Evolutionary conservation across 2,329 filamentous ascomycete species (phyloP), one percentile per base, ranked within the genome.

Genomic region (Huntiella savannae): DNA sequence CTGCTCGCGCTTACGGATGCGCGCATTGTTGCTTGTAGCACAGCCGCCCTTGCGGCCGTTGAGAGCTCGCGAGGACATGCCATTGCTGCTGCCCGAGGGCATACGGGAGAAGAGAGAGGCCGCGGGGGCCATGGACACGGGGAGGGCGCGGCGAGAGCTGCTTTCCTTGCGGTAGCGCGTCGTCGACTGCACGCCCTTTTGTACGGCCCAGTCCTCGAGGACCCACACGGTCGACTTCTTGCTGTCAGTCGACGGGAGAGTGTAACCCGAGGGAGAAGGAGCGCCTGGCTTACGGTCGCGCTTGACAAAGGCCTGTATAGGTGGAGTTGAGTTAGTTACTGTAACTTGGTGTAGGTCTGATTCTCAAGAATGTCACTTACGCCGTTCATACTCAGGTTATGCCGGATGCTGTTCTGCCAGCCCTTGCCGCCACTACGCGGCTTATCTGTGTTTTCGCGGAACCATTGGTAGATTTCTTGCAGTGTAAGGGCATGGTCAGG

Each of bases 361-460:
- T 13, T 35, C 35, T 43, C 46, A 49, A 52, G 45, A 13, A 13
- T 37, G n/a, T 4, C 5, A 53, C 63, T 63, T 74, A 95, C 88
- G 50, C 72, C 71, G 55, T 96, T 96, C 87, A 96, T 95, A 41
- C 85, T 94, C 5, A 96, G 66, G 54, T 96, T 96, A 60, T 96
- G 88, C 2, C 88, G 75, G 53, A 96, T 92, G 58, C 84, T 93
- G 61, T 95, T 96, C 62, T 88, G 82, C 88, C 88, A 96, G 7
- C 87, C 88, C 54, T 77, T 80, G 10, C 62, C 64, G 5, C 67
- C 69, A 40, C 70, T 69, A 56, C 86, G 91, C 3, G 85, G 74
- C 60, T 91, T 94, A 53, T 74, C 71, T 2, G 86, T 94, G 56
- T 94, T 79, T 22, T 78, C 70, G 37, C 73, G 68, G 56, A 96